Evolutionary conservation across 768 basidiomycete species (phyloP).

Genomic region (Sistotremastrum niveocremeum): DNA sequence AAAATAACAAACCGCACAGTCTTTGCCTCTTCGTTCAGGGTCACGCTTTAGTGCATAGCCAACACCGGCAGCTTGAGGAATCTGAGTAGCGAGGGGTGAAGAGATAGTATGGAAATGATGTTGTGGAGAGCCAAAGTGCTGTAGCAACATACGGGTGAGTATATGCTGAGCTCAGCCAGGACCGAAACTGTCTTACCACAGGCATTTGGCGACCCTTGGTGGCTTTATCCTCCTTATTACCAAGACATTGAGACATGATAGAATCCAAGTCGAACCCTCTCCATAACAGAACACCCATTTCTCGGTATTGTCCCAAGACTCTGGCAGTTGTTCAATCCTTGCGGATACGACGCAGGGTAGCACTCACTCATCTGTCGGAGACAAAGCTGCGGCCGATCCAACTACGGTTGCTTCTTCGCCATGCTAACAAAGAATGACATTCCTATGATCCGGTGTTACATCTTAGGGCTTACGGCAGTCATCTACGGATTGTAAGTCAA

Average conservation of each 20-base stretch:
- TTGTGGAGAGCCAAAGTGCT: conserved; percentile 78
- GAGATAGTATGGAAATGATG: conserved; percentile 93
- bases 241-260: conserved; percentile 89
- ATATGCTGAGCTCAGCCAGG: not conserved
- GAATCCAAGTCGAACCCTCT: conserved; percentile 66
- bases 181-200: conserved; percentile 37
- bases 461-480: conserved; percentile 51
- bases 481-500: conserved; percentile 32
- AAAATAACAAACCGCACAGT: conserved; percentile 80
- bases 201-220: conserved; percentile 92
- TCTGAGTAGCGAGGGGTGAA: conserved; percentile 85
- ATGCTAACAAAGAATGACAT: conserved; percentile 30
- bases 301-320: conserved; percentile 88
- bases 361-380: conserved; percentile 70
- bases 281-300: conserved; percentile 85
- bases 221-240: conserved; percentile 64
- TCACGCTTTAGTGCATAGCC: conserved; percentile 80
- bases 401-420: conserved; percentile 88
- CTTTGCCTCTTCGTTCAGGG: conserved; percentile 48
- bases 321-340: conserved; percentile 22
- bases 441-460: not conserved
- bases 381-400: conserved; percentile 79
- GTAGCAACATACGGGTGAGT: not conserved
- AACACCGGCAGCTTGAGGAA: conserved; percentile 89
- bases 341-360: not conserved